Evolutionary conservation across 495 filamentous ascomycete species (phyloP).

Genomic region (Saxophila tyrrhenica): DNA sequence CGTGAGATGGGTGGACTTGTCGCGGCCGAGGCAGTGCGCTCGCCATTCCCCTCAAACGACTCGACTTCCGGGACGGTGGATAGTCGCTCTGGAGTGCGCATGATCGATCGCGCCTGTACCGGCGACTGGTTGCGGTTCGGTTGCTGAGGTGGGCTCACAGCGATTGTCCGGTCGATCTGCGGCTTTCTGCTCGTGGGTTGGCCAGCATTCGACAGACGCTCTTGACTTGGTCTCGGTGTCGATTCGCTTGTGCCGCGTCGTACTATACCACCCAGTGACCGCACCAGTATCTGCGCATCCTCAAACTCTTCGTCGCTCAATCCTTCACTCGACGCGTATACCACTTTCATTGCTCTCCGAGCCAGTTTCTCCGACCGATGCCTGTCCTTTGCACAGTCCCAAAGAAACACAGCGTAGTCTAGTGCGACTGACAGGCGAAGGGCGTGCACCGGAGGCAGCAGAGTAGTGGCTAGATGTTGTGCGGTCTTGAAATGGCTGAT

Average conservation of each 20-base stretch:
- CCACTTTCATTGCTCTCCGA: constrained; percentile 73
- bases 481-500: constrained; percentile 72
- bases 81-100: constrained; percentile 12
- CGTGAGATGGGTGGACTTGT: constrained; percentile 10
- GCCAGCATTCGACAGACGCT: neutral
- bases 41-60: neutral
- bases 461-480: constrained; percentile 54
- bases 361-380: constrained; percentile 64
- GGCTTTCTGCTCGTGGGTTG: neutral
- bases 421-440: constrained; percentile 83
- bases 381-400: constrained; percentile 80
- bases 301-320: constrained; percentile 72
- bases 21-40: constrained; percentile 3
- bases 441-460: constrained; percentile 79
- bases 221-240: neutral
- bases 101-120: neutral
- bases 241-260: constrained; percentile 23
- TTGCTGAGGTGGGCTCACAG: constrained; percentile 10
- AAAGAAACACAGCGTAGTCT: constrained; percentile 88
- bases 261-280: constrained; percentile 35
- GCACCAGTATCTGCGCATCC: constrained; percentile 39
- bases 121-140: neutral
- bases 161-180: constrained; percentile 15
- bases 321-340: constrained; percentile 78
- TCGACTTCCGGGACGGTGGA: constrained; percentile 18